These are phyloP conservation scores for Chrysoporthe puriensis DNA, from an alignment of 2,329 filamentous ascomycete species.

Conservation along the genomic window DNA sequence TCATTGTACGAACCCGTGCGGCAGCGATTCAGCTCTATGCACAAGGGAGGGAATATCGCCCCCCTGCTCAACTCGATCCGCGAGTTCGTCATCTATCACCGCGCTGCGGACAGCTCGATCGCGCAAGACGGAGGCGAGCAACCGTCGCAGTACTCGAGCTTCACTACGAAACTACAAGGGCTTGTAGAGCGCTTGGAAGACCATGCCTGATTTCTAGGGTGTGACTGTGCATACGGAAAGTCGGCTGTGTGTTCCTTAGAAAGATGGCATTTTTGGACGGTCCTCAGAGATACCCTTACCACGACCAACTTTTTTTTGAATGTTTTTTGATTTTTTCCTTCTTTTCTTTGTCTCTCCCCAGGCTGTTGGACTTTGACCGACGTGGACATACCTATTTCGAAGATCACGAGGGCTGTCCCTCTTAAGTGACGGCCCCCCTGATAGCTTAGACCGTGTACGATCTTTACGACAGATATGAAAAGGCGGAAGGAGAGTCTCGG, in stretches of 20 bases:
- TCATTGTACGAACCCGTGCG: constrained; percentile 59
- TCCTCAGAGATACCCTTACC: constrained; percentile 15
- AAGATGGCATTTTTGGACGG: constrained; percentile 5
- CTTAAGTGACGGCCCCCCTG: not conserved
- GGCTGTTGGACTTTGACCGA: constrained; percentile 13
- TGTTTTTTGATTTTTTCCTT: not conserved
- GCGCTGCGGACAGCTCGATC: constrained; percentile 49
- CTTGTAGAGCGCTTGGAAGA: constrained; percentile 45
- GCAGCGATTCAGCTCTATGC: constrained; percentile 46
- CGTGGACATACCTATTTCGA: constrained; percentile 16
- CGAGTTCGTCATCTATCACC: constrained; percentile 58
- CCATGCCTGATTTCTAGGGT: constrained; percentile 11
- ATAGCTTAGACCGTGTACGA: constrained; percentile 21
- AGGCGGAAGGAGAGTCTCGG: constrained; percentile 5
- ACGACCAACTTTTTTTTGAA: not conserved
- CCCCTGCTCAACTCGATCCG: constrained; percentile 56
- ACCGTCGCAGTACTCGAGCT: constrained; percentile 37
- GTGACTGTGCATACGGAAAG: not conserved
- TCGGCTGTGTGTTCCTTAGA: not conserved
- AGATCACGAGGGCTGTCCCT: constrained; percentile 3
- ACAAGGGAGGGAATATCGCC: constrained; percentile 48
- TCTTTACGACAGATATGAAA: constrained; percentile 25
- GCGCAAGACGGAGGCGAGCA: constrained; percentile 36
- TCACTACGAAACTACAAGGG: constrained; percentile 44
- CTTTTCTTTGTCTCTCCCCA: not conserved